phyloP scores from a whole-genome alignment of 1,284 basidiomycete species.

The Leccinum variabile region DNA sequence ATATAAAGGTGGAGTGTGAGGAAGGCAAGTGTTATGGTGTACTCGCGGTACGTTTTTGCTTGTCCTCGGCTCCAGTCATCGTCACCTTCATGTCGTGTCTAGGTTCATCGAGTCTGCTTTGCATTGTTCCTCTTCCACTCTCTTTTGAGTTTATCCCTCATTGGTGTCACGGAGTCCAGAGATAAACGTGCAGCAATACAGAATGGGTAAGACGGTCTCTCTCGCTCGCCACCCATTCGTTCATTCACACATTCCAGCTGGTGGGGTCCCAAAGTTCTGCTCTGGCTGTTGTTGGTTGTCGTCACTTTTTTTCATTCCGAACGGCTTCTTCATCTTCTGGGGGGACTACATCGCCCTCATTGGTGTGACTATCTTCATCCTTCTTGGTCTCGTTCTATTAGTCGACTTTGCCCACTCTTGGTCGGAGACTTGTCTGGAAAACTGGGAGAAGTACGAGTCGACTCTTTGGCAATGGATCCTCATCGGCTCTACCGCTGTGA shows the following conservation, averaged over 20 bases:
- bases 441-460: conserved; percentile 88
- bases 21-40: conserved; percentile 96
- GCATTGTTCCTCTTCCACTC: conserved; percentile 90
- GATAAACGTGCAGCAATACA: conserved; percentile 93
- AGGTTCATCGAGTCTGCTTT: conserved; percentile 98
- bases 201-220: conserved; percentile 72
- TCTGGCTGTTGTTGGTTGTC: conserved; percentile 78
- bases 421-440: conserved; percentile 95
- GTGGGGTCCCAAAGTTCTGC: conserved; percentile 97
- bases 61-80: background rate
- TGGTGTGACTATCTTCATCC: conserved; percentile 92
- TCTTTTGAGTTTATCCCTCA: conserved; percentile 74
- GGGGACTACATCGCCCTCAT: conserved; percentile 92
- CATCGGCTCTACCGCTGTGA: conserved; percentile 87
- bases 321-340: conserved; percentile 95
- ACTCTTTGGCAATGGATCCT: conserved; percentile 97
- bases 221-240: conserved; percentile 2
- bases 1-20: conserved; percentile 97
- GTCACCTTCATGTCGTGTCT: conserved; percentile 4
- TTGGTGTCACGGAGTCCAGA: conserved; percentile 88
- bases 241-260: conserved; percentile 55
- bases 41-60: conserved; percentile 69
- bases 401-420: conserved; percentile 99
- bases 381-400: conserved; percentile 94
- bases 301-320: conserved; percentile 90